Conservation (phyloP, 805 yeast genomes). For the Kluyveromyces starmeri region DNA sequence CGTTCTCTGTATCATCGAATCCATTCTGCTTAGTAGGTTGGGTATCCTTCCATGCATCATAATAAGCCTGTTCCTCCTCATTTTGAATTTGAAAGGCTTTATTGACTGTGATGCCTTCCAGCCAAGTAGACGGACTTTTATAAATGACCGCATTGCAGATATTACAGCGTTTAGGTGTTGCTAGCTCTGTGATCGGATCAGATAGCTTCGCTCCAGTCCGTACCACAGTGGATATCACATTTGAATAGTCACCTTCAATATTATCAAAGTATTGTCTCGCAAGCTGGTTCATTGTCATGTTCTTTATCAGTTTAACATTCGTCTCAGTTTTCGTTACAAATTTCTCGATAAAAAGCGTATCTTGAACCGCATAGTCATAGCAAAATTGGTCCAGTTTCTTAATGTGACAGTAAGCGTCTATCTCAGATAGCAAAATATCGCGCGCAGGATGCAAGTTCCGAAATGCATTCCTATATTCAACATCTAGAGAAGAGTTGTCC, state of each 20-base stretch:
- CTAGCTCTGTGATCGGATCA: slow-evolving; percentile 30
- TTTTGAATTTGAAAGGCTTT: slow-evolving; percentile 41
- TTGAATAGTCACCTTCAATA: slow-evolving; percentile 73
- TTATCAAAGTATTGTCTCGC: slow-evolving; percentile 61
- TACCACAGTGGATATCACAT: slow-evolving; percentile 86
- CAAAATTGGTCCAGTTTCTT: slow-evolving; percentile 31
- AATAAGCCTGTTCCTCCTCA: slow-evolving; percentile 34
- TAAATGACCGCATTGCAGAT: slow-evolving; percentile 50
- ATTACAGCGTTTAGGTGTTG: slow-evolving; percentile 33
- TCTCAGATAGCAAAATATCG: slow-evolving; percentile 65
- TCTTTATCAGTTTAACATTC: slow-evolving; percentile 33
- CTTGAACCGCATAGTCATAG: slow-evolving; percentile 13
- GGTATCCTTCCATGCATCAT: slow-evolving; percentile 27
- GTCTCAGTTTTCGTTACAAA: slow-evolving; percentile 18
- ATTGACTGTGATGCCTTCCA: slow-evolving; percentile 56
- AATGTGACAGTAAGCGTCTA: slow-evolving; percentile 40
- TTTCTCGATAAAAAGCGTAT: slow-evolving; percentile 16
- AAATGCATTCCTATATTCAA: slow-evolving; percentile 27
- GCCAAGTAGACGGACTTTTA: slow-evolving; percentile 56
- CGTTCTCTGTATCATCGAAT: background rate
- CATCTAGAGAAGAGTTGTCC: slow-evolving; percentile 34
- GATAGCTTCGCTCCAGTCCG: slow-evolving; percentile 75
- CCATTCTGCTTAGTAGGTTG: slow-evolving; percentile 13
- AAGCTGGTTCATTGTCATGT: slow-evolving; percentile 75
- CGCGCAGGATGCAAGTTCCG: slow-evolving; percentile 61